These are phyloP conservation scores for Penicillium vulpinum DNA, from an alignment of 2,329 filamentous ascomycete genomes.

Conservation along the genomic window DNA sequence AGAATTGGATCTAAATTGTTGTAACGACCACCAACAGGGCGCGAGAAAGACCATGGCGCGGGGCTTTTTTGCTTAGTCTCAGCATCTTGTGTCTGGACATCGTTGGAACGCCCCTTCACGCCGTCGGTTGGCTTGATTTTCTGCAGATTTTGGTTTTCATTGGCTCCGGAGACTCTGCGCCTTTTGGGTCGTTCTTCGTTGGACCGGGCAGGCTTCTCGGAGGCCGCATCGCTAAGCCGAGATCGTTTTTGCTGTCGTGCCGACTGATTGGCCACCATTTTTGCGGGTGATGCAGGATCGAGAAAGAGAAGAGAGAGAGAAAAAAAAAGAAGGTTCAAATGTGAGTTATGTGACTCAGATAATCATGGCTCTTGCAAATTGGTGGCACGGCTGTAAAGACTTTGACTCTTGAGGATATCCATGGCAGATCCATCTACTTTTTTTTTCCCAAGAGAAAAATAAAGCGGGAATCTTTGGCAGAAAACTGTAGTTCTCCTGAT, in stretches of 20 bases:
- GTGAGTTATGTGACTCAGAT: not conserved
- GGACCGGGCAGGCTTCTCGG: slow-evolving; percentile 21
- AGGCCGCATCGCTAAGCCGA: slow-evolving; percentile 30
- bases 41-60: slow-evolving; percentile 49
- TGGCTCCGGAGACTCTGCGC: slow-evolving; percentile 30
- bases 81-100: slow-evolving; percentile 10
- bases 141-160: slow-evolving; percentile 29
- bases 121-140: slow-evolving; percentile 16
- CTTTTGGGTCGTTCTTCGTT: slow-evolving; percentile 33
- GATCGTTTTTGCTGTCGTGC: slow-evolving; percentile 32
- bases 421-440: slow-evolving; percentile 18
- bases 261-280: slow-evolving; percentile 22
- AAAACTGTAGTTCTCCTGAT: slow-evolving; percentile 12
- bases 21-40: slow-evolving; percentile 57
- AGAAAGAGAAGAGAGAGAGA: not conserved
- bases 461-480: slow-evolving; percentile 19
- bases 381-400: not conserved
- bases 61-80: slow-evolving; percentile 15
- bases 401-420: slow-evolving; percentile 2
- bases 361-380: slow-evolving; percentile 1
- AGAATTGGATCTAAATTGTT: slow-evolving; percentile 58
- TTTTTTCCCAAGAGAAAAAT: slow-evolving; percentile 18
- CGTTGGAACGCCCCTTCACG: slow-evolving; percentile 26
- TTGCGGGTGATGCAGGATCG: not conserved
- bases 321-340: not conserved